Conservation (phyloP, 73 alveolate species). For the Blepharisma japonicum region DNA sequence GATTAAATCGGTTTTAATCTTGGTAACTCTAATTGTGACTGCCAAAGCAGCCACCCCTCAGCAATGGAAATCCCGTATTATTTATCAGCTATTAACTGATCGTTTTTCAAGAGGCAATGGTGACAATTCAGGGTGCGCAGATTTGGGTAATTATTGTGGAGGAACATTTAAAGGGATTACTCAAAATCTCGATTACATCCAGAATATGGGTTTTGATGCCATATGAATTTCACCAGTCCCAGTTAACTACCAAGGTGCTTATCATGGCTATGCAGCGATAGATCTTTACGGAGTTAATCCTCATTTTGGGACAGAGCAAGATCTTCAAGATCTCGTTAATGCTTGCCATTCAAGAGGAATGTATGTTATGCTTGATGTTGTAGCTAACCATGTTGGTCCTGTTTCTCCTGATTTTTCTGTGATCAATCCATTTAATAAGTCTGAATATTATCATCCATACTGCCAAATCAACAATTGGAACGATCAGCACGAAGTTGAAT, state of each 20-base stretch:
- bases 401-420: conserved; percentile 51
- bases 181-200: conserved; percentile 75
- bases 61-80: conserved; percentile 88
- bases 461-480: conserved; percentile 66
- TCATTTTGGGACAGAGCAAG: conserved; percentile 79
- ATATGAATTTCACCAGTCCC: conserved; percentile 93
- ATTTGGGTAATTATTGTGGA: conserved; percentile 81
- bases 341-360: conserved; percentile 81
- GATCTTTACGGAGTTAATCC: conserved; percentile 68
- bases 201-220: conserved; percentile 79
- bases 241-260: conserved; percentile 70
- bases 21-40: background rate
- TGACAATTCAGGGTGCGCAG: conserved; percentile 32
- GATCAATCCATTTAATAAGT: conserved; percentile 77
- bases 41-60: conserved; percentile 37
- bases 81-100: conserved; percentile 92
- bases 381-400: conserved; percentile 89
- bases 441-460: conserved; percentile 77
- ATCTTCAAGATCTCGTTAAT: conserved; percentile 58
- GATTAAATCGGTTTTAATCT: background rate
- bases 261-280: conserved; percentile 88
- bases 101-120: conserved; percentile 57
- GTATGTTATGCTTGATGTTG: conserved; percentile 93
- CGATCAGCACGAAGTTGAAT: conserved; percentile 62
- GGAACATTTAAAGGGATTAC: conserved; percentile 83